Base-by-base conservation (phyloP, 257 asterid genomes). In the Sherardia arvensis region DNA sequence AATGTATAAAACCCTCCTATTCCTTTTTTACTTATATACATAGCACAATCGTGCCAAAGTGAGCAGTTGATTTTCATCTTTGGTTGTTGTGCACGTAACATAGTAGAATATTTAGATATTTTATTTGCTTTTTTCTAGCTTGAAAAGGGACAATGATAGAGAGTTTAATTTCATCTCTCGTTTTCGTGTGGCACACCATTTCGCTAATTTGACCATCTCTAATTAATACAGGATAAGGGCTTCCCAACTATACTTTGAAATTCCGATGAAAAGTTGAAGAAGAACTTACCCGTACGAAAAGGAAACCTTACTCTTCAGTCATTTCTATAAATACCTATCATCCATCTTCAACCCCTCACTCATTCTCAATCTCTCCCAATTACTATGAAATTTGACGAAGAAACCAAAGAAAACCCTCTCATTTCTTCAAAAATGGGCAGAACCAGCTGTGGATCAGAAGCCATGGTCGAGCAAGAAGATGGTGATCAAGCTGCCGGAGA, bases 391-490 rank as follows among this genome's bases (percentile, higher is more conserved):
- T 38, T 61, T 22, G 53, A 61, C 34, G 28, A 8, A 8, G 30
- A 60, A 60, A 63, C 1, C 8, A 15, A 38, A 29, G 53, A 43
- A 43, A 61, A 40, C 22, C 47, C 57, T 43, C 32, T 51, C 18
- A 49, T 18, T 40, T 11, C 59, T 69, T 76, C 67, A 23, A 78
- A 71, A 34, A 60, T 36, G 61, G 78, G 90, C 83, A 72, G 72
- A 71, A 61, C 62, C 58, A 32, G 23, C 33, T 63, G 73, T 4
- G 79, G 77, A 71, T 43, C 51, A 14, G 73, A 67, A 40, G 68
- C 80, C 76, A 54, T 43, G 71, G 68, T 69, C 38, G 66, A 12
- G 47, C 47, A 36, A 36, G 45, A 8, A 6, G 40, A 68, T 67
- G 60, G 26, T 58, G 54, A 69, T 69, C 21, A 27, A 27, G 68